Evolutionary conservation across 2,329 filamentous ascomycete species (phyloP).

Genomic region (Fusarium multiceps): DNA sequence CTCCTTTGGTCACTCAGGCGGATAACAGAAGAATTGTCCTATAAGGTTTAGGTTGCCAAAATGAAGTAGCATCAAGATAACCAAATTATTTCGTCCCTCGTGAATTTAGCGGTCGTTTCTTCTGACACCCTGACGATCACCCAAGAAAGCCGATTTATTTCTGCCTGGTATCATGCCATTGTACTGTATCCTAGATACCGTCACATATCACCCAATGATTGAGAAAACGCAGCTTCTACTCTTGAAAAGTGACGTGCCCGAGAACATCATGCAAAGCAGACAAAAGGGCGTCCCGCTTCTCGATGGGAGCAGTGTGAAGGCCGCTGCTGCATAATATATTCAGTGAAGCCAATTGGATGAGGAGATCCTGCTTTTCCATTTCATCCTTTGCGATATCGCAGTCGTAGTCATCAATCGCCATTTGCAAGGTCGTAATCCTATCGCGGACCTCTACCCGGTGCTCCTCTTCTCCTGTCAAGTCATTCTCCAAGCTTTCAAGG

Average conservation of each 20-base stretch:
- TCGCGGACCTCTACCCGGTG: not conserved
- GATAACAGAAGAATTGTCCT: not conserved
- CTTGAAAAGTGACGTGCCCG: not conserved
- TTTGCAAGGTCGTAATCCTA: not conserved
- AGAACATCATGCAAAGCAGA: not conserved
- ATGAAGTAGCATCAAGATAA: no score
- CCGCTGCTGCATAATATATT: not conserved
- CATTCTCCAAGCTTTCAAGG: not conserved
- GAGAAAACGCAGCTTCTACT: no score
- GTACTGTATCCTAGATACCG: not conserved
- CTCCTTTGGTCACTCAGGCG: no score
- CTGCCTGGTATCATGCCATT: not conserved
- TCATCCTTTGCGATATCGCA: not conserved
- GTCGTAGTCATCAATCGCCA: not conserved
- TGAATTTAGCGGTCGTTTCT: not conserved
- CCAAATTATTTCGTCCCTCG: no score
- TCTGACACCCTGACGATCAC: not conserved
- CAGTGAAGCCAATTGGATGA: not conserved
- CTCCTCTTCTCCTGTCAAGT: not conserved
- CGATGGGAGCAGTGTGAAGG: not conserved
- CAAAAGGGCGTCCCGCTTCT: not conserved
- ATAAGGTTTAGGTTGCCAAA: not conserved
- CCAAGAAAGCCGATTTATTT: no score
- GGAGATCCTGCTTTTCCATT: not conserved
- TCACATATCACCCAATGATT: no score